Conservation (phyloP, 139 green algal genomes). For the Nannochloris sp. region DNA sequence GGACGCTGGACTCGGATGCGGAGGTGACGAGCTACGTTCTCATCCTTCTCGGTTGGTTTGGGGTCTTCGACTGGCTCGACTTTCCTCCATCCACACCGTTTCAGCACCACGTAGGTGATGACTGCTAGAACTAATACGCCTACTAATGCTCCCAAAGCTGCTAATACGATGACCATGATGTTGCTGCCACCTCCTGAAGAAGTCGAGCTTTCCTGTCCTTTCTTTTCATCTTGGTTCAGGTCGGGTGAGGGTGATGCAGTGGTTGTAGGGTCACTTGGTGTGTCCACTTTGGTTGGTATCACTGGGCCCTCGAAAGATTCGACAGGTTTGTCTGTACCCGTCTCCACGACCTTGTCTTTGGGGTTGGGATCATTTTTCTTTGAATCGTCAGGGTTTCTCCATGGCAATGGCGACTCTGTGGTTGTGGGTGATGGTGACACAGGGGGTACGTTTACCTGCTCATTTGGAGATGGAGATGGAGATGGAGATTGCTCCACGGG, state of each 20-base stretch:
- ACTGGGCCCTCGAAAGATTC: too few species aligned
- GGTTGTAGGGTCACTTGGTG: background rate
- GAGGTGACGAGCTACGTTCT: background rate
- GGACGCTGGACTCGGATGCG: slow-evolving; percentile 7
- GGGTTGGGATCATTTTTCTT: too few species aligned
- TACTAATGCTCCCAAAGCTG: background rate
- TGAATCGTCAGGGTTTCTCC: too few species aligned
- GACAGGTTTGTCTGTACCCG: too few species aligned
- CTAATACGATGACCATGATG: slow-evolving; percentile 1
- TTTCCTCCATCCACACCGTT: background rate
- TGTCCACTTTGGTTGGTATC: too few species aligned
- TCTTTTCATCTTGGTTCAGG: background rate
- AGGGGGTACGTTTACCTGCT: background rate
- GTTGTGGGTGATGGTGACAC: background rate
- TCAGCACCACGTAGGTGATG: background rate
- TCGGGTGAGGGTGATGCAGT: background rate
- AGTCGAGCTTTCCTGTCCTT: background rate
- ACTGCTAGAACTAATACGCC: background rate
- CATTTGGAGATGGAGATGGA: background rate
- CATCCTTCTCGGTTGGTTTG: background rate
- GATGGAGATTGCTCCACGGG: background rate
- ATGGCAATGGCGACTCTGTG: background rate
- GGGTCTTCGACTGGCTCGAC: background rate
- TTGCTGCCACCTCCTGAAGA: background rate
- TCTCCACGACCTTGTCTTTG: too few species aligned